Conservation (phyloP, 805 yeast genomes). For the Candida jianshihensis region DNA sequence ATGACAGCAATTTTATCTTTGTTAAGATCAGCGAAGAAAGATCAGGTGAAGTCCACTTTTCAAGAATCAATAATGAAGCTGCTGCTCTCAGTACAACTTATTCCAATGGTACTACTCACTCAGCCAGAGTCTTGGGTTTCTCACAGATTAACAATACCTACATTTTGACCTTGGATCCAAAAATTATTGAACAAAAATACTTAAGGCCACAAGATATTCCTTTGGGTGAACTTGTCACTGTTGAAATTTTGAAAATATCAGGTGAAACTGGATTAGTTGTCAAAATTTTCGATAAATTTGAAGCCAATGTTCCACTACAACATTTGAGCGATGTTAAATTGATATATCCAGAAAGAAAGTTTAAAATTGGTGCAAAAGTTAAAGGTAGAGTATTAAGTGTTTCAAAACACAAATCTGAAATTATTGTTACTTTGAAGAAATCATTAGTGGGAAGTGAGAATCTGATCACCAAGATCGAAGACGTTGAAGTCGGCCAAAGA, state of each 20-base stretch:
- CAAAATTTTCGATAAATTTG: constrained; percentile 57
- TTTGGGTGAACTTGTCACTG: constrained; percentile 57
- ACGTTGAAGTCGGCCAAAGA: constrained; percentile 45
- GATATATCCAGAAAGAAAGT: constrained; percentile 87
- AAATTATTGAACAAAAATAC: constrained; percentile 55
- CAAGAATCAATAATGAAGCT: constrained; percentile 50
- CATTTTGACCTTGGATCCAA: constrained; percentile 62
- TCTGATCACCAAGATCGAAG: constrained; percentile 38
- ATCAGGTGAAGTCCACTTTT: constrained; percentile 71
- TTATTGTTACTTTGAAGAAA: constrained; percentile 73
- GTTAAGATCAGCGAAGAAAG: constrained; percentile 49
- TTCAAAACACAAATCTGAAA: constrained; percentile 35
- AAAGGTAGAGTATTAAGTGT: constrained; percentile 63
- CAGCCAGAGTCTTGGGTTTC: constrained; percentile 72
- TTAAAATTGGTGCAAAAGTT: constrained; percentile 76
- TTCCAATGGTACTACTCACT: constrained; percentile 57
- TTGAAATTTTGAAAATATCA: constrained; percentile 46
- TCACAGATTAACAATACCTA: constrained; percentile 60
- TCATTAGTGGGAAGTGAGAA: constrained; percentile 55
- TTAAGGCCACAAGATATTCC: constrained; percentile 68
- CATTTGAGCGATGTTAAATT: constrained; percentile 84
- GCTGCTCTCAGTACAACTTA: constrained; percentile 39
- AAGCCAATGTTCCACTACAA: constrained; percentile 63
- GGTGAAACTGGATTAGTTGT: constrained; percentile 61
- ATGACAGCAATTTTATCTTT: constrained; percentile 49